These are phyloP conservation scores for Ophiostoma piceae DNA, from an alignment of 2,329 filamentous ascomycete species.

Conservation along the genomic window DNA sequence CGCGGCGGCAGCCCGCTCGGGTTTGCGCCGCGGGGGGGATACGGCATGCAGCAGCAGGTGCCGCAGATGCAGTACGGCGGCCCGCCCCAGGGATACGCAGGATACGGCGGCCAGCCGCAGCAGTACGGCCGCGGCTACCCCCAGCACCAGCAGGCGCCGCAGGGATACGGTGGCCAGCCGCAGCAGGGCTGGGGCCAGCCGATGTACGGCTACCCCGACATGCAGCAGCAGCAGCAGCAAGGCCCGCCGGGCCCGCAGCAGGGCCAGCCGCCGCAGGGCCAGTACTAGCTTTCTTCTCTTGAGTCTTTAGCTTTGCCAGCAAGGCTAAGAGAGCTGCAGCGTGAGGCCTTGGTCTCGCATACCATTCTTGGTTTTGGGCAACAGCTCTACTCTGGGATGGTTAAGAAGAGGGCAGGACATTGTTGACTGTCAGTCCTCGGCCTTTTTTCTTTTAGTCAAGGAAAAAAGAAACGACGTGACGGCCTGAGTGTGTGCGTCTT, in stretches of 20 bases:
- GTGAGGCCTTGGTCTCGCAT: not conserved
- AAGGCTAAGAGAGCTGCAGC: not conserved
- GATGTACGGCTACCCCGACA: constrained; percentile 46
- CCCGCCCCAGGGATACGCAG: constrained; percentile 35
- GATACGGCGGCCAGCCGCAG: constrained; percentile 34
- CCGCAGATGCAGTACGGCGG: constrained; percentile 36
- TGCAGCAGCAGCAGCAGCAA: constrained; percentile 35
- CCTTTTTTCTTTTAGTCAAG: not conserved
- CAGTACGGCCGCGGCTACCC: constrained; percentile 42
- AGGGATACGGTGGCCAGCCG: constrained; percentile 40
- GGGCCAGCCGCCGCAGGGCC: constrained; percentile 37
- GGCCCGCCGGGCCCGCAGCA: constrained; percentile 39
- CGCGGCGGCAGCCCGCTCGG: constrained; percentile 35
- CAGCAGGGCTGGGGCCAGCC: constrained; percentile 34
- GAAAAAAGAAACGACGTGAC: not conserved
- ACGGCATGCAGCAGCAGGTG: constrained; percentile 33
- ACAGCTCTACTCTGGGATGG: not conserved
- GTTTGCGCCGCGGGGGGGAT: constrained; percentile 34
- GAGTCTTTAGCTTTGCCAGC: not conserved
- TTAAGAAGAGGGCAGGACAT: not conserved
- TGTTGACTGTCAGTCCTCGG: not conserved
- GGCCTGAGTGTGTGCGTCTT: constrained; percentile 1
- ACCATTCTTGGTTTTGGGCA: not conserved
- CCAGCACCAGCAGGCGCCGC: constrained; percentile 33
- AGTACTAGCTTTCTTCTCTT: constrained; percentile 23